Percentiles rank a stretch among this genome's conserved stretches.
Evolutionary conservation across 495 filamentous ascomycete species (phyloP).

Genomic region (Penicillium flavigenum): DNA sequence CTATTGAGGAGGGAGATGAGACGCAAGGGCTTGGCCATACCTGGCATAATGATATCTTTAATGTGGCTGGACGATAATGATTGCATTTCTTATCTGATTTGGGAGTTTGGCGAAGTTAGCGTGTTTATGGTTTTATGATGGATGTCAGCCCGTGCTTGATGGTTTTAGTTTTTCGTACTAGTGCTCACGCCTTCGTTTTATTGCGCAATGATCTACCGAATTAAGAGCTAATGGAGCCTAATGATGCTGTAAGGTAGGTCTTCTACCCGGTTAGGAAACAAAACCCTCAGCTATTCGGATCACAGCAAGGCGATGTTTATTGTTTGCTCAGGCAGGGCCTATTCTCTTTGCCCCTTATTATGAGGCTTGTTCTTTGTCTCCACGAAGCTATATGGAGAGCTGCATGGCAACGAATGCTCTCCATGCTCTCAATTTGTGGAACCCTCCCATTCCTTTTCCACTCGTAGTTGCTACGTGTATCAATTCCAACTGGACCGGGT

Average conservation of each 20-base stretch:
- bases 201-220: neutral
- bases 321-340: too few relatives aligned
- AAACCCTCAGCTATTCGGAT: neutral
- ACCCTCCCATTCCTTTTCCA: too few relatives aligned
- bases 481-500: too few relatives aligned
- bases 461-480: too few relatives aligned
- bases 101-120: neutral
- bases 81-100: neutral
- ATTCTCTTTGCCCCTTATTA: too few relatives aligned
- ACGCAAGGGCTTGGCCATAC: slow-evolving; percentile 37
- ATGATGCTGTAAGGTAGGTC: neutral
- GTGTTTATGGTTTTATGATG: slow-evolving; percentile 2
- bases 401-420: neutral
- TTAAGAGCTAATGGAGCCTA: neutral
- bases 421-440: too few relatives aligned
- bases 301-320: too few relatives aligned
- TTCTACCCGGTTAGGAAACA: neutral
- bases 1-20: slow-evolving; percentile 55
- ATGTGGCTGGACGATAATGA: slow-evolving; percentile 46
- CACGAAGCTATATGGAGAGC: neutral
- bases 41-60: slow-evolving; percentile 87
- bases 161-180: neutral
- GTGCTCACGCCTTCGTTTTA: neutral
- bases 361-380: neutral
- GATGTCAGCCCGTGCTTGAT: neutral